Conservation (phyloP, 352 stramenopile genomes). For the Hyaloperonospora arabidopsidis region DNA sequence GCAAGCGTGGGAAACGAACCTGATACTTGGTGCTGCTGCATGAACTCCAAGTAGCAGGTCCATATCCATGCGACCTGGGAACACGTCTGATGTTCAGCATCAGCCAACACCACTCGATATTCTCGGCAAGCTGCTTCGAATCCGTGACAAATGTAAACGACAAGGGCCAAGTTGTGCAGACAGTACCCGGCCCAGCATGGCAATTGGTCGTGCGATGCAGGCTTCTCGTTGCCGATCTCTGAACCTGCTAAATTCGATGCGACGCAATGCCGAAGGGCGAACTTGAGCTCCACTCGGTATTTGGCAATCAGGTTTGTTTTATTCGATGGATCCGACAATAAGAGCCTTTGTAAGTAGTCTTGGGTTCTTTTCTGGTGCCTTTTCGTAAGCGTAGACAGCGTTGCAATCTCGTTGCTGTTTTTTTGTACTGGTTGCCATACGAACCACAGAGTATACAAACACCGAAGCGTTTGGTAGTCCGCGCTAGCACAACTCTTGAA, state of each 20-base stretch:
- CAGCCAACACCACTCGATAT: constrained; percentile 25
- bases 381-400: constrained; percentile 37
- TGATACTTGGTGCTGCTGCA: constrained; percentile 45
- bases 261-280: constrained; percentile 26
- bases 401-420: constrained; percentile 14
- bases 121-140: constrained; percentile 46
- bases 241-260: constrained; percentile 5
- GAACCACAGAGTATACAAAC: constrained; percentile 35
- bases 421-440: constrained; percentile 22
- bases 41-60: constrained; percentile 44
- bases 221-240: not conserved
- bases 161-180: constrained; percentile 53
- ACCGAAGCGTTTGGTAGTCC: constrained; percentile 14
- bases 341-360: constrained; percentile 16
- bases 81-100: constrained; percentile 16
- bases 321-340: constrained; percentile 18
- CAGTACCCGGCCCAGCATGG: constrained; percentile 40
- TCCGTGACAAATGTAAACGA: constrained; percentile 42
- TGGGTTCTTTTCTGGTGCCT: constrained; percentile 13
- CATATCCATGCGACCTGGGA: constrained; percentile 28
- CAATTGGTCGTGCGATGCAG: not conserved
- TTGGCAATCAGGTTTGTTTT: constrained; percentile 22
- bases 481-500: constrained; percentile 9
- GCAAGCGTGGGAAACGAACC: constrained; percentile 30
- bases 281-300: constrained; percentile 42